phyloP scores from a whole-genome alignment of 129 eudicot genomes.

The Silybum marianum region DNA sequence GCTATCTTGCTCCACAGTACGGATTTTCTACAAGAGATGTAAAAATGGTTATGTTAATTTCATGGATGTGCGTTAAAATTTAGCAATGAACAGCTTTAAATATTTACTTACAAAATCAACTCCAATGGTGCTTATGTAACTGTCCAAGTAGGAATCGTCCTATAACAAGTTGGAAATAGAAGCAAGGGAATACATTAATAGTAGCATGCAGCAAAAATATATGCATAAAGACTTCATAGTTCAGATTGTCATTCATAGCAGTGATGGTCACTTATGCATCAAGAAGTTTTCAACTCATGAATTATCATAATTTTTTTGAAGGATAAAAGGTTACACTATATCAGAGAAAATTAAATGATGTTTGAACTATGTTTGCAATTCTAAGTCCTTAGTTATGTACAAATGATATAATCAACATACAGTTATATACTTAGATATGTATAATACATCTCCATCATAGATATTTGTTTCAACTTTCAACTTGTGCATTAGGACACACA shows the following conservation, averaged over 20 bases:
- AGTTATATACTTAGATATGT: not conserved
- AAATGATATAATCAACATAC: not conserved
- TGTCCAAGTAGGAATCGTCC: conserved; percentile 63
- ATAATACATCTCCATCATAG: not conserved
- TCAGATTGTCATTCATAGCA: not conserved
- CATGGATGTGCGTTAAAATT: conserved; percentile 12
- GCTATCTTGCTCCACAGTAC: conserved; percentile 94
- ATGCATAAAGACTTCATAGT: conserved; percentile 10
- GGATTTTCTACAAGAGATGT: conserved; percentile 66
- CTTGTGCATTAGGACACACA: not conserved
- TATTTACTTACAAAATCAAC: conserved; percentile 51
- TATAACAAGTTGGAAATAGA: conserved; percentile 13
- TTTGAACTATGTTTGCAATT: not conserved
- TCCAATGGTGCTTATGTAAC: conserved; percentile 60
- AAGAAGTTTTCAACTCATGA: not conserved
- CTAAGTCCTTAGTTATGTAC: not conserved
- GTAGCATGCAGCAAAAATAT: not conserved
- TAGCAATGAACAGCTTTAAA: not conserved
- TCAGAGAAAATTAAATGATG: not conserved
- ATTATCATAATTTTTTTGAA: not conserved
- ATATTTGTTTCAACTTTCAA: not conserved
- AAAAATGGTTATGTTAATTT: not conserved
- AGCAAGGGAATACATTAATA: not conserved
- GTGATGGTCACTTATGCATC: not conserved
- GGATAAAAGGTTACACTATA: not conserved